phyloP scores from a whole-genome alignment of 305 asterid genomes.

The Fraxinus sp. region DNA sequence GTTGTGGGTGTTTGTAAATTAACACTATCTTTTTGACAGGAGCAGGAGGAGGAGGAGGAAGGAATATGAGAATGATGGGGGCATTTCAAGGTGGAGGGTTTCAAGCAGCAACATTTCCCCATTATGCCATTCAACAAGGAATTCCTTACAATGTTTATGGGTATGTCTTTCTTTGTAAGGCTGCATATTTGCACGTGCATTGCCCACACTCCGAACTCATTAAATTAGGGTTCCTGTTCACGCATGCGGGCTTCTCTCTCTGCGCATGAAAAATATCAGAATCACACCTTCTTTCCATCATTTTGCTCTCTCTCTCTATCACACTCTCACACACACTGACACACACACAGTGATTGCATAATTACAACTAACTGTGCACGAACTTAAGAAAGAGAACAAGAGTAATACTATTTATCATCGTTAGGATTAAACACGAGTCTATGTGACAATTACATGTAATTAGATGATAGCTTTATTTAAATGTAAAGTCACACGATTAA shows the following conservation, averaged over 20 bases:
- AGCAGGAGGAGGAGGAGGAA: conserved; percentile 39
- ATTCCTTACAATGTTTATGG: conserved; percentile 90
- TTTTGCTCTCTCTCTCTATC: conserved; percentile 8
- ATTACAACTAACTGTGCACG: not conserved
- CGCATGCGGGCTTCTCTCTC: conserved; percentile 28
- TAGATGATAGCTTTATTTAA: no score
- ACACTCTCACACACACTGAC: not conserved
- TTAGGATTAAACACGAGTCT: no score
- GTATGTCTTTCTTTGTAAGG: conserved; percentile 24
- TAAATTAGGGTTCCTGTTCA: conserved; percentile 27
- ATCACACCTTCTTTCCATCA: conserved; percentile 26
- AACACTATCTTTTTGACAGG: not conserved
- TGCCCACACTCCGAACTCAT: conserved; percentile 30
- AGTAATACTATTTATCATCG: no score
- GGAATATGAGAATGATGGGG: conserved; percentile 67
- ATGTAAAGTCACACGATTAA: not conserved
- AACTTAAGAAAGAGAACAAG: not conserved
- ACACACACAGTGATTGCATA: not conserved
- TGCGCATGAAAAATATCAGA: not conserved
- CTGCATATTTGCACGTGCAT: conserved; percentile 42
- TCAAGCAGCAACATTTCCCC: conserved; percentile 51
- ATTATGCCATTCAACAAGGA: conserved; percentile 68
- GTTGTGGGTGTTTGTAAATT: not conserved
- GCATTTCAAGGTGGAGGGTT: conserved; percentile 56
- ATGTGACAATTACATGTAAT: no score